Evolutionary conservation across 2,329 filamentous ascomycete species (phyloP).

Genomic region (Fusarium kyushuense): DNA sequence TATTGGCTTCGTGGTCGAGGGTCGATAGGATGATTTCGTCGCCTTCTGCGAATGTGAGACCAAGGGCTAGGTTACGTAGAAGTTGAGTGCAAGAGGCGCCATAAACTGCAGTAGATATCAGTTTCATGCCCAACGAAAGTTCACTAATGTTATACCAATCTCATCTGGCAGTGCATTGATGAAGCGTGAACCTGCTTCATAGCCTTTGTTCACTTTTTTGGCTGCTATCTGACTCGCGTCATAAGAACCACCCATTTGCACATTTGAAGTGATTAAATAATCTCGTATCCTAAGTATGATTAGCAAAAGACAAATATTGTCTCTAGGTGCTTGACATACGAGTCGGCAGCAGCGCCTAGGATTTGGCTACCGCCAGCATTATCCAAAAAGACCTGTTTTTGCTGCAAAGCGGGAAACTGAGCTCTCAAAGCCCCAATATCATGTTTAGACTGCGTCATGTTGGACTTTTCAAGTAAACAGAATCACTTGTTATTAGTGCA

Average conservation of each 20-base stretch:
- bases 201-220: constrained; percentile 59
- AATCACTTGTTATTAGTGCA: rapidly evolving
- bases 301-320: constrained; percentile 57
- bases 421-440: constrained; percentile 51
- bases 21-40: constrained; percentile 78
- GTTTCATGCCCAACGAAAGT: rapidly evolving
- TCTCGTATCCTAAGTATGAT: constrained; percentile 60
- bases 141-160: constrained; percentile 60
- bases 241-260: constrained; percentile 81
- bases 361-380: constrained; percentile 83
- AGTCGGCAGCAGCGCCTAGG: constrained; percentile 66
- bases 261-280: constrained; percentile 76
- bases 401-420: constrained; percentile 75
- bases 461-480: rapidly evolving
- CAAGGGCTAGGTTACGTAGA: constrained; percentile 75
- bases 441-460: constrained; percentile 34
- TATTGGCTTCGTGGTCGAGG: constrained; percentile 83
- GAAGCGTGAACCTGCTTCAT: constrained; percentile 74
- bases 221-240: constrained; percentile 70
- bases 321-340: neutral
- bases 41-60: constrained; percentile 64
- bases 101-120: constrained; percentile 52
- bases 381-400: constrained; percentile 79
- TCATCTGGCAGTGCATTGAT: constrained; percentile 76
- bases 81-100: constrained; percentile 82